Conservation (phyloP, 371 early-diverging fungal genomes). For the Rhizopus delemar region DNA sequence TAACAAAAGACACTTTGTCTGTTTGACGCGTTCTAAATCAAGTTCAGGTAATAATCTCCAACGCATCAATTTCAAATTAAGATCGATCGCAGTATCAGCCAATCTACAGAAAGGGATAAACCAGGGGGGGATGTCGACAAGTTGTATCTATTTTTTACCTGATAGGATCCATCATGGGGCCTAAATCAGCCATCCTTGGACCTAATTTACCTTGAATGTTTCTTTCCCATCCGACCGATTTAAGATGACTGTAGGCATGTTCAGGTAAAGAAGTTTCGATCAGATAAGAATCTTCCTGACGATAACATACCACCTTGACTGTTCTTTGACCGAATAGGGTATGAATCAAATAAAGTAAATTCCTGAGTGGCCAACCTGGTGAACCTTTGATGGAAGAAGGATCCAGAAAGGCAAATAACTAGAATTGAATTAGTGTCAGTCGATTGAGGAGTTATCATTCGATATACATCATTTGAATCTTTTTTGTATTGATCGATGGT, state of each 20-base stretch:
- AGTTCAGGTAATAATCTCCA: constrained; percentile 90
- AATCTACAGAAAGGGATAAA: constrained; percentile 39
- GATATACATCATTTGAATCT: constrained; percentile 8
- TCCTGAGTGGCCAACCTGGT: constrained; percentile 92
- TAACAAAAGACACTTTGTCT: constrained; percentile 78
- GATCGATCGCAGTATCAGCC: constrained; percentile 86
- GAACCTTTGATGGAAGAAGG: constrained; percentile 67
- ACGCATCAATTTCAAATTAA: constrained; percentile 94
- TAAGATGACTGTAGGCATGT: constrained; percentile 31
- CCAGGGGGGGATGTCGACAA: no score
- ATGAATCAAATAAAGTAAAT: constrained; percentile 71
- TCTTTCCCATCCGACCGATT: constrained; percentile 91
- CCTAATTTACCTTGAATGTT: constrained; percentile 77
- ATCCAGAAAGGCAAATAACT: constrained; percentile 79
- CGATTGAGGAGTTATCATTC: neutral
- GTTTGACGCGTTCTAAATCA: constrained; percentile 77
- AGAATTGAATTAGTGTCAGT: neutral
- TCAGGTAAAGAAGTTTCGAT: neutral
- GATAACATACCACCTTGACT: constrained; percentile 73
- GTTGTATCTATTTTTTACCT: no score
- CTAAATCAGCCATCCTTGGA: constrained; percentile 83
- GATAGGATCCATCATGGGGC: constrained; percentile 75
- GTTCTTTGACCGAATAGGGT: constrained; percentile 42
- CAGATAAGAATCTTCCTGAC: constrained; percentile 43
- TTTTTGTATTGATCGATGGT: constrained; percentile 34